Base-by-base conservation (phyloP, 1,284 basidiomycete species). In the Ceratobasidium sp. region DNA sequence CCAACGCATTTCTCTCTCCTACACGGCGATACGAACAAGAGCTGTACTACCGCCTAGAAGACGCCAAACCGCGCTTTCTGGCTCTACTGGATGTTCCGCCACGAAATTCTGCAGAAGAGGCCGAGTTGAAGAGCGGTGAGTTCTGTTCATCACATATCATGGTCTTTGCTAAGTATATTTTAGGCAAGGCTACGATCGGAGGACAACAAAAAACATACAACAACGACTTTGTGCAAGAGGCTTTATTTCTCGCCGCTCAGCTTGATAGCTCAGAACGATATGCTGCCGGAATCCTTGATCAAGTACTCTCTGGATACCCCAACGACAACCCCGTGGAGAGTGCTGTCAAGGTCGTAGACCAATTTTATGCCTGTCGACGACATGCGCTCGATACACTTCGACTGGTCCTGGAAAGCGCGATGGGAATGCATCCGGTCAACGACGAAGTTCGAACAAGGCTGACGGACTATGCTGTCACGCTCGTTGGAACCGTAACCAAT, bases 251-350 rank as follows among this genome's bases (percentile, higher is more conserved):
- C 72, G 90, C 94, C 0, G 90, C 93, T 82, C 90, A 94, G 78
- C 90, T 96, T 75, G 88, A 90, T 82, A 91, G 90, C 81, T 95
- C 94, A 5, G 94, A 96, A 85, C 90, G 91, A 81, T 91, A 93
- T 83, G 85, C 91, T 70, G 92, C 94, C 0, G 87, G 87, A 18
- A 87, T 95, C n/a, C 87, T 95, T 51, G 89, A 93, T 78, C 85
- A 88, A 39, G 88, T 93, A 60, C 91, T 91, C 85, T 82, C 88
- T 2, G 86, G 88, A 79, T 91, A 92, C 82, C 92, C 92, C 0
- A 94, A 93, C 80, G 85, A 92, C 15, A 86, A 85, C 13, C 85
- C 89, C 7, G 87, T 90, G 3, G 86, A 86, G 72, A 89, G 87
- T 69, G 86, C 94, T 49, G 93, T 95, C 83, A 85, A 88, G 1